phyloP scores from a whole-genome alignment of 2,329 filamentous ascomycete genomes.

The Leptoxyphium fumago region DNA sequence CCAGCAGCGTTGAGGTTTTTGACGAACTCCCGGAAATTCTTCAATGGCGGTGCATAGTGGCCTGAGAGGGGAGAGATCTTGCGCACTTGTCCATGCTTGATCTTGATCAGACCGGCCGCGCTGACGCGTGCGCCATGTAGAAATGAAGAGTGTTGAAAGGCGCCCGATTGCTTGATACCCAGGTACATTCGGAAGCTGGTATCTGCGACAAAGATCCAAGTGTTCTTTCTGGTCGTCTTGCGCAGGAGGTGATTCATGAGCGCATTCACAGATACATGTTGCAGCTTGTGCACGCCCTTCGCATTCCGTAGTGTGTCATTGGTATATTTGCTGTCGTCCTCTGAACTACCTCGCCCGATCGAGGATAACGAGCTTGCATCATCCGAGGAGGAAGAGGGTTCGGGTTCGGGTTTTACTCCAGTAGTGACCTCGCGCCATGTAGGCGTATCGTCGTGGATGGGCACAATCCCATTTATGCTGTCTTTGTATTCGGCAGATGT shows the following conservation, averaged over 20 bases:
- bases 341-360: constrained; percentile 39
- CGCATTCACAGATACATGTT: constrained; percentile 54
- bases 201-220: constrained; percentile 88
- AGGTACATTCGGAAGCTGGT: constrained; percentile 75
- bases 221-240: constrained; percentile 69
- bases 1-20: constrained; percentile 55
- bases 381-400: constrained; percentile 10
- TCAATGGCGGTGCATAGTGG: constrained; percentile 71
- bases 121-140: constrained; percentile 68
- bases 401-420: constrained; percentile 12
- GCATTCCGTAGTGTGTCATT: constrained; percentile 47
- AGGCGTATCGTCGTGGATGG: constrained; percentile 27
- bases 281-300: constrained; percentile 45
- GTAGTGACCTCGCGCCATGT: constrained; percentile 25
- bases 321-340: constrained; percentile 49
- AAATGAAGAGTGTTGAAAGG: constrained; percentile 86
- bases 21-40: constrained; percentile 73
- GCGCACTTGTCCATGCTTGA: constrained; percentile 64
- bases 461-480: constrained; percentile 51
- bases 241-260: constrained; percentile 67
- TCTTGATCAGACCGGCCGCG: constrained; percentile 71
- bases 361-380: constrained; percentile 21
- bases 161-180: constrained; percentile 75
- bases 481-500: constrained; percentile 65
- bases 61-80: constrained; percentile 55